phyloP scores from a whole-genome alignment of 768 basidiomycete species.

The Candolleomyces eurysporus region DNA sequence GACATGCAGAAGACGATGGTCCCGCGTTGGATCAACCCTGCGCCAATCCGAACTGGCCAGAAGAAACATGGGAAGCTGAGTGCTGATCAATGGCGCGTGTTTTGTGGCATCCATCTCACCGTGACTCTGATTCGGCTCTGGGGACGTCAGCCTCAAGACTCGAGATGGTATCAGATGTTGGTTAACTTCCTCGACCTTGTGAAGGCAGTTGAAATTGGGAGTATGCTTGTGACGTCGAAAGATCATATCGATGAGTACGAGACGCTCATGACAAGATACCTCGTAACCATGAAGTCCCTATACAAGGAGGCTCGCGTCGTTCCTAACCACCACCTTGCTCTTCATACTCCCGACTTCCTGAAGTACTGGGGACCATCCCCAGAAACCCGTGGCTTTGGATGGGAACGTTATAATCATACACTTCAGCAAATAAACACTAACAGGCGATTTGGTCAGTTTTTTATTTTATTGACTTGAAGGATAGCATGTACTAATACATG shows the following conservation, averaged over 20 bases:
- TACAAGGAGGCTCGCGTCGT: conserved; percentile 15
- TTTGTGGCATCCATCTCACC: conserved; percentile 23
- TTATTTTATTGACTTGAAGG: no score
- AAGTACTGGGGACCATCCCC: conserved; percentile 27
- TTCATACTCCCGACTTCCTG: conserved; percentile 27
- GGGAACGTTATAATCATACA: background rate
- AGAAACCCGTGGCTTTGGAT: background rate
- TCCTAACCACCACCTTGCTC: conserved; percentile 30
- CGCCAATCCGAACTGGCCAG: conserved; percentile 13
- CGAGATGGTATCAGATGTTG: conserved; percentile 10
- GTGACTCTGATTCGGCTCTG: conserved; percentile 29
- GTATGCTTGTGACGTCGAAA: conserved; percentile 16
- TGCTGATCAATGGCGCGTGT: conserved; percentile 28
- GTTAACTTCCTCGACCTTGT: conserved; percentile 28
- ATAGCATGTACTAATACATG: no score
- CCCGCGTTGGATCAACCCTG: conserved; percentile 13
- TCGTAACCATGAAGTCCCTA: conserved; percentile 13
- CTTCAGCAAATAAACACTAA: background rate
- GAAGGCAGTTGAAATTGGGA: conserved; percentile 21
- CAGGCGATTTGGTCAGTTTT: no score
- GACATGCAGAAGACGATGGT: conserved; percentile 12
- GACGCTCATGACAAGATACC: conserved; percentile 22
- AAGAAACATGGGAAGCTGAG: conserved; percentile 24
- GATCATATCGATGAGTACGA: conserved; percentile 14
- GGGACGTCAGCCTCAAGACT: conserved; percentile 7